These are phyloP conservation scores for Eucalyptus erythrocorys DNA, from an alignment of 345 rosid genomes.

Conservation along the genomic window DNA sequence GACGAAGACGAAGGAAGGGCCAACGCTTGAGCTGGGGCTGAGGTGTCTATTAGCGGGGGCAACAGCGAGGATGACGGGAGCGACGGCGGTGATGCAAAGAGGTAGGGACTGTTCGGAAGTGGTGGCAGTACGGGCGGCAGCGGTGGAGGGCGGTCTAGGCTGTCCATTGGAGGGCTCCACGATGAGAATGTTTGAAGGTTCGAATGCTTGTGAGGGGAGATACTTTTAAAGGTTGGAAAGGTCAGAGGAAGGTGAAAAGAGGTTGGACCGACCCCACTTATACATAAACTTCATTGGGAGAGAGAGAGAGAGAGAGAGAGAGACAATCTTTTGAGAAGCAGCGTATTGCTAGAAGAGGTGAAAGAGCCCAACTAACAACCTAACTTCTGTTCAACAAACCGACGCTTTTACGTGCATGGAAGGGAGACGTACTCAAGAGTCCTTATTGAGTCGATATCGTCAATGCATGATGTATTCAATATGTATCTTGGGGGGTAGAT, in stretches of 20 bases:
- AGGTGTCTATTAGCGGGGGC: not conserved
- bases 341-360: not conserved
- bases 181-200: not conserved
- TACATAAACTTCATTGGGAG: not conserved
- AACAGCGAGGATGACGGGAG: not conserved
- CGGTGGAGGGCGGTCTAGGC: not conserved
- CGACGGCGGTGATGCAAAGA: not conserved
- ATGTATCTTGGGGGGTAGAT: not conserved
- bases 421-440: not conserved
- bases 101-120: not conserved
- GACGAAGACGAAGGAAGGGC: not conserved
- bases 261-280: conserved; percentile 29
- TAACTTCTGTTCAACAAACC: not conserved
- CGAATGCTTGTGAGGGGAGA: not conserved
- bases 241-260: conserved; percentile 23
- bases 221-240: not conserved
- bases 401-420: not conserved
- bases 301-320: not conserved
- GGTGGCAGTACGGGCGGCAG: not conserved
- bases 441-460: not conserved
- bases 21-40: conserved; percentile 11
- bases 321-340: not conserved
- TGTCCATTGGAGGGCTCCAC: not conserved
- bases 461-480: not conserved
- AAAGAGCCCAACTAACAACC: not conserved